These are phyloP conservation scores for Nadsonia commutata DNA, from an alignment of 1,139 yeast species.

Conservation along the genomic window DNA sequence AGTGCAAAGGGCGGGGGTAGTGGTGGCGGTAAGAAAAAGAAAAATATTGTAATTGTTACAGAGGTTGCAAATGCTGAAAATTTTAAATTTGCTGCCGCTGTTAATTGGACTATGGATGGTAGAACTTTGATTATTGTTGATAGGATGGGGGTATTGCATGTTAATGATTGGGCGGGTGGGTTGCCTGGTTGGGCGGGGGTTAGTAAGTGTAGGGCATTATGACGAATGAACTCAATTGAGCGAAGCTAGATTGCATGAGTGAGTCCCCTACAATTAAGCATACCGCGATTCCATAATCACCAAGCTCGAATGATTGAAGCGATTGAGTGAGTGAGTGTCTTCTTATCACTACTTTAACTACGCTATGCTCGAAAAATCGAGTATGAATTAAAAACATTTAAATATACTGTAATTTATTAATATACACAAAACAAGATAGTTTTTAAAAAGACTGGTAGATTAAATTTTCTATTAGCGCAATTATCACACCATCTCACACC, in stretches of 20 bases:
- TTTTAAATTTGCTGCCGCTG: constrained; percentile 50
- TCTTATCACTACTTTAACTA: too few relatives aligned
- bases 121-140: constrained; percentile 65
- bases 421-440: background rate
- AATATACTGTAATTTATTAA: background rate
- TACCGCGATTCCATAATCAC: too few relatives aligned
- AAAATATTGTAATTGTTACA: constrained; percentile 53
- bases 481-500: too few relatives aligned
- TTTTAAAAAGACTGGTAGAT: background rate
- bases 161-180: constrained; percentile 83
- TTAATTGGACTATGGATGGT: constrained; percentile 66
- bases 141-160: constrained; percentile 60
- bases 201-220: constrained; percentile 36
- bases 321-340: too few relatives aligned
- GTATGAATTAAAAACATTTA: background rate
- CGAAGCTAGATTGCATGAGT: too few relatives aligned
- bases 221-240: too few relatives aligned
- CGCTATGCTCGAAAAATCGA: constrained; percentile 13
- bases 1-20: constrained; percentile 13
- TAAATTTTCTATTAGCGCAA: background rate
- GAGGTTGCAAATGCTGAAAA: constrained; percentile 60
- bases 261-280: too few relatives aligned
- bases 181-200: constrained; percentile 67
- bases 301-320: too few relatives aligned
- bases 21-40: background rate